Conservation (phyloP, 805 yeast genomes). For the Monosporozyma unispora region DNA sequence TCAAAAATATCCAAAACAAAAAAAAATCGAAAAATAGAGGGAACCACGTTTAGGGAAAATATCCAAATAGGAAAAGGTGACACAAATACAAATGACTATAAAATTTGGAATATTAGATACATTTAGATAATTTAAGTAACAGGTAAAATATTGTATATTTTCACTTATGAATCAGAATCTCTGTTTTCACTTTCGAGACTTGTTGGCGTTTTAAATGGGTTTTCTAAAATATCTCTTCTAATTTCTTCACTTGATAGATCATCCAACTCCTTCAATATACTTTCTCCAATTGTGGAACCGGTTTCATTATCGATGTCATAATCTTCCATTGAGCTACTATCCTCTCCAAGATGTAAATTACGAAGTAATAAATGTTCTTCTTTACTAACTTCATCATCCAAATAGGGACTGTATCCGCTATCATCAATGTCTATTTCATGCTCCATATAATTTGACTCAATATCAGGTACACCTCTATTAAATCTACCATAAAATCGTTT, state of each 20-base stretch:
- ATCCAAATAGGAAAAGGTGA: not conserved
- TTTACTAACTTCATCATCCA: slow-evolving; percentile 4
- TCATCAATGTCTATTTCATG: slow-evolving; percentile 3
- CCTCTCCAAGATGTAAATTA: not conserved
- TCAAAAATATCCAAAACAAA: not conserved
- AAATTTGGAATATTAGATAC: too few relatives aligned
- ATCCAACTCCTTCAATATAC: not conserved
- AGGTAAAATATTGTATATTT: too few relatives aligned
- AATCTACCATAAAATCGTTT: not conserved
- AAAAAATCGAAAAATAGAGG: not conserved
- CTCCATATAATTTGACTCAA: slow-evolving; percentile 3
- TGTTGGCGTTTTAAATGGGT: slow-evolving; percentile 2
- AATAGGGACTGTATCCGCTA: slow-evolving; percentile 1
- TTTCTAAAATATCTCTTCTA: not conserved
- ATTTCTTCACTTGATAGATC: not conserved
- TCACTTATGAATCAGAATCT: too few relatives aligned
- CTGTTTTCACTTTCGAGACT: not conserved
- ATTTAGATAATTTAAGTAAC: too few relatives aligned
- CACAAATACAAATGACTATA: not conserved
- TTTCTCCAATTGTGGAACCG: not conserved
- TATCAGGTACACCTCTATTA: not conserved
- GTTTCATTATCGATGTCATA: not conserved
- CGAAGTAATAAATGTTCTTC: not conserved
- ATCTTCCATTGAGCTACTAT: not conserved
- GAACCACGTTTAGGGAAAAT: not conserved